phyloP scores from a whole-genome alignment of 2,329 filamentous ascomycete species.

The Pyrenophora seminiperda region DNA sequence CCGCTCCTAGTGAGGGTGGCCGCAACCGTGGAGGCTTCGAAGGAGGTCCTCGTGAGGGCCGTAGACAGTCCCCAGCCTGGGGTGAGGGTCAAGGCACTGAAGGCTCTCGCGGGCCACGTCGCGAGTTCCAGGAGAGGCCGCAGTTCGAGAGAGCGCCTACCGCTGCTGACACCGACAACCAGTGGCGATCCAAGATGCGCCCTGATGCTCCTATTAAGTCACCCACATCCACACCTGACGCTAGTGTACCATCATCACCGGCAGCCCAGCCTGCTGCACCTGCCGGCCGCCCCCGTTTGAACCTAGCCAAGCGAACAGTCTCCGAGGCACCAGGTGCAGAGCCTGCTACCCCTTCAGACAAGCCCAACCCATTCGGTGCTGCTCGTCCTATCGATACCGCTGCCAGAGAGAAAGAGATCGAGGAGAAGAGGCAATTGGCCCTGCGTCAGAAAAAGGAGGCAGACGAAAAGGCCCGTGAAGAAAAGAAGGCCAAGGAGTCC shows the following conservation, averaged over 20 bases:
- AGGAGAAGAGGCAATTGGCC: constrained; percentile 79
- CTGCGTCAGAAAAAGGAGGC: constrained; percentile 83
- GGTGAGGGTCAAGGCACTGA: constrained; percentile 72
- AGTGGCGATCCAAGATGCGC: constrained; percentile 91
- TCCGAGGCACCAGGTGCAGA: constrained; percentile 66
- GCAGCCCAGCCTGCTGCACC: constrained; percentile 64
- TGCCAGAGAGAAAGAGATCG: constrained; percentile 84
- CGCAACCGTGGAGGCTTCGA: constrained; percentile 63
- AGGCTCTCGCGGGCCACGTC: constrained; percentile 77
- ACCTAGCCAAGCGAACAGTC: constrained; percentile 89
- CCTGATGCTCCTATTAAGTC: constrained; percentile 71
- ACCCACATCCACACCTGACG: constrained; percentile 70
- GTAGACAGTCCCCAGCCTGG: constrained; percentile 71
- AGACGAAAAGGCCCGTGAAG: constrained; percentile 82
- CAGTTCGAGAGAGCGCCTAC: constrained; percentile 72
- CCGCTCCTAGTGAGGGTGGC: constrained; percentile 60
- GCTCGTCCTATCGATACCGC: constrained; percentile 94
- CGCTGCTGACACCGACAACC: constrained; percentile 88
- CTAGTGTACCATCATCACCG: constrained; percentile 76
- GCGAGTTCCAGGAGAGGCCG: constrained; percentile 69
- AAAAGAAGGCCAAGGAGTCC: constrained; percentile 60
- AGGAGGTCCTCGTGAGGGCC: constrained; percentile 42
- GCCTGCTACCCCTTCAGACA: constrained; percentile 60
- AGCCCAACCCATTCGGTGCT: constrained; percentile 91
- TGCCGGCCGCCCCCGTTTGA: constrained; percentile 76